Evolutionary conservation across 345 rosid genomes (phyloP).

Genomic region (Stellera chamaejasme): DNA sequence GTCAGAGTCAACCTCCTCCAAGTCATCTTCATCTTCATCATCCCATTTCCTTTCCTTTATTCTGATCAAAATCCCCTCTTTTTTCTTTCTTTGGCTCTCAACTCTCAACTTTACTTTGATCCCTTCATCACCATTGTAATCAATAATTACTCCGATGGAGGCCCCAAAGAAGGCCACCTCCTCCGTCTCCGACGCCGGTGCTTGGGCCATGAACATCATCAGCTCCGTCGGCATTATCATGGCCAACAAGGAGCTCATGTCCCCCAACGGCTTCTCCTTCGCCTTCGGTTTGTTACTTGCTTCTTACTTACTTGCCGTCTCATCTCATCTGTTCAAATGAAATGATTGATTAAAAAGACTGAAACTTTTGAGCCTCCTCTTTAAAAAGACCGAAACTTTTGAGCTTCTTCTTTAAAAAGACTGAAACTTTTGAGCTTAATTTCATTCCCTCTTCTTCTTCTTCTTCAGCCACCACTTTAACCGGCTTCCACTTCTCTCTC

Average conservation of each 20-base stretch:
- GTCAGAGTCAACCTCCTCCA: too few species aligned
- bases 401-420: not conserved
- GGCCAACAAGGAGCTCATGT: slow-evolving; percentile 22
- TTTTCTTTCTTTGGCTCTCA: too few species aligned
- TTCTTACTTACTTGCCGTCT: too few species aligned
- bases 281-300: slow-evolving; percentile 7
- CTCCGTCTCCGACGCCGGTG: slow-evolving; percentile 13
- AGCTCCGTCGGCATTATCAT: slow-evolving; percentile 17
- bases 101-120: too few species aligned
- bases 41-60: too few species aligned
- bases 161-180: slow-evolving; percentile 6
- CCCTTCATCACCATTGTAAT: too few species aligned
- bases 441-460: not conserved
- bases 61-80: too few species aligned
- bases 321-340: too few species aligned
- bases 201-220: slow-evolving; percentile 18
- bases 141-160: not conserved
- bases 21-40: too few species aligned
- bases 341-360: not conserved
- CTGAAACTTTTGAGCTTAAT: not conserved
- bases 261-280: slow-evolving; percentile 10
- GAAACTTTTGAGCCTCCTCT: not conserved
- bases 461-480: not conserved
- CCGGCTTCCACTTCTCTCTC: slow-evolving; percentile 1
- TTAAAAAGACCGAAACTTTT: not conserved